These are phyloP conservation scores for Fusarium hostae DNA, from an alignment of 2,329 filamentous ascomycete genomes.

Conservation along the genomic window DNA sequence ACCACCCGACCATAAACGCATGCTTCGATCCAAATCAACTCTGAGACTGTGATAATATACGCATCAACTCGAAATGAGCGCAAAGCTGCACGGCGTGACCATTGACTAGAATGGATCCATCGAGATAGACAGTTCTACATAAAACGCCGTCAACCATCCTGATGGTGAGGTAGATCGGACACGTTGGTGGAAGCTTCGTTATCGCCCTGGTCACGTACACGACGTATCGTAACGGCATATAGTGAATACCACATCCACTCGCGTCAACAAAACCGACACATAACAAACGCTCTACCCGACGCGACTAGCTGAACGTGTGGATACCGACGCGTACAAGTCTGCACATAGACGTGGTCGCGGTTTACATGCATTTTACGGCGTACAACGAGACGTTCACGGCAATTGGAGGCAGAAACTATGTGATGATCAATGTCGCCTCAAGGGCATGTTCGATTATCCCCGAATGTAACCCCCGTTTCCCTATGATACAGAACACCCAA, in stretches of 20 bases:
- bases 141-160: neutral
- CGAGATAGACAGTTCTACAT: neutral
- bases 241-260: neutral
- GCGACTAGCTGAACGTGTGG: neutral
- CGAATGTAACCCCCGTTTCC: slow-evolving; percentile 53
- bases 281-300: too few species aligned
- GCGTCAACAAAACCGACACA: neutral
- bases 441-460: slow-evolving; percentile 49
- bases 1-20: neutral
- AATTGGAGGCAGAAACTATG: neutral
- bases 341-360: rapidly evolving
- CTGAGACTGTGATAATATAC: neutral
- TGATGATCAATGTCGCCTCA: slow-evolving; percentile 42
- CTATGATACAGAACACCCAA: slow-evolving; percentile 59
- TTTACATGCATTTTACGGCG: rapidly evolving
- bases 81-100: neutral
- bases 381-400: neutral
- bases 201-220: neutral
- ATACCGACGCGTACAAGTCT: neutral
- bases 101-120: too few species aligned
- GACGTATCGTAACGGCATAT: neutral
- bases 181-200: neutral
- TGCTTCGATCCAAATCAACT: neutral
- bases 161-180: too few species aligned
- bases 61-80: neutral